Conservation (phyloP, 352 stramenopile species). For the Globisporangium recalcitrans region DNA sequence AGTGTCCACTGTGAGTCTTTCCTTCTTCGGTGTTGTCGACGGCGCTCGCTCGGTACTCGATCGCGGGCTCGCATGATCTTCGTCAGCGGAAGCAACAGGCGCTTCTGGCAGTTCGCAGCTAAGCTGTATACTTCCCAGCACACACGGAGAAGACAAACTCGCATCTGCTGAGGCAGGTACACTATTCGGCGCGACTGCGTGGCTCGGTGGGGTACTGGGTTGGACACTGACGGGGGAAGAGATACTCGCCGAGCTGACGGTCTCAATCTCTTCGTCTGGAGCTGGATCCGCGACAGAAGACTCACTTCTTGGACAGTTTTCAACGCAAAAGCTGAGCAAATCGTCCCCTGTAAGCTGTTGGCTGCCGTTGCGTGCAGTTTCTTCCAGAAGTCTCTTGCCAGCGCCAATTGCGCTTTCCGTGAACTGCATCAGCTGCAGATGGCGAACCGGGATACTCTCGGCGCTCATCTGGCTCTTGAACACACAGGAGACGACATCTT, state of each 20-base stretch:
- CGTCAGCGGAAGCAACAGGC: no score
- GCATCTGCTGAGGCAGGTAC: constrained; percentile 8
- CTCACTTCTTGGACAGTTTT: background rate
- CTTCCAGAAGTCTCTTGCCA: constrained; percentile 1
- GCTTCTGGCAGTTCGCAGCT: background rate
- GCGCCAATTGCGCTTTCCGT: background rate
- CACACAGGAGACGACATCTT: background rate
- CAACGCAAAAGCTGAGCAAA: background rate
- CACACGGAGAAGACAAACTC: constrained; percentile 11
- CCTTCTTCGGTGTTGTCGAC: constrained; percentile 8
- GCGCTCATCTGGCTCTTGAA: background rate
- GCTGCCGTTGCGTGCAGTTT: background rate
- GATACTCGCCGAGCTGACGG: background rate
- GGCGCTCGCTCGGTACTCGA: background rate
- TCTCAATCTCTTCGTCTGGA: background rate
- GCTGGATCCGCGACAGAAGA: background rate
- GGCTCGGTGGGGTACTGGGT: background rate
- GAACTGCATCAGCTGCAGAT: constrained; percentile 2
- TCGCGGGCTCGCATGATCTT: background rate
- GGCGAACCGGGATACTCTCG: background rate
- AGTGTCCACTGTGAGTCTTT: background rate
- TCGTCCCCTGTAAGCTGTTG: background rate
- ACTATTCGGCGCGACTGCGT: background rate
- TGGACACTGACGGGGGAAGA: background rate
- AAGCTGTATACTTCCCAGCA: constrained; percentile 7